Percentiles rank a stretch among this genome's conserved stretches.
phyloP scores from a whole-genome alignment of 2,329 filamentous ascomycete genomes.

The Colletotrichum eleusines region DNA sequence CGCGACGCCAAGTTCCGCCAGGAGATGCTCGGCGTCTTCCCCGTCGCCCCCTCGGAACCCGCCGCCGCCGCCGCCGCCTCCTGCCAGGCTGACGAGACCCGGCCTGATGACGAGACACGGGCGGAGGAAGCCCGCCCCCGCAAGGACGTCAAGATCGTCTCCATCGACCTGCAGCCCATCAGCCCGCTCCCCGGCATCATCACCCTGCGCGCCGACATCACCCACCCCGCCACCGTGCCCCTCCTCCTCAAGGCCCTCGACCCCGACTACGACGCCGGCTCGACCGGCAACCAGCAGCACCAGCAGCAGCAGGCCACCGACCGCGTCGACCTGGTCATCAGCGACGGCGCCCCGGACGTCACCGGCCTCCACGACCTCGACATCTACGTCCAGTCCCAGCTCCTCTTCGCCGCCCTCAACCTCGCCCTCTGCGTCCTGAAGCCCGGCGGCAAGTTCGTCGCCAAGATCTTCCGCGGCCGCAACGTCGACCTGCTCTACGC shows the following conservation, averaged over 20 bases:
- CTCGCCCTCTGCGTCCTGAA: slow-evolving; percentile 92
- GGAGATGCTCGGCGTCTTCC: slow-evolving; percentile 68
- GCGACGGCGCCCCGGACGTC: slow-evolving; percentile 95
- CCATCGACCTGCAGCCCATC: slow-evolving; percentile 97
- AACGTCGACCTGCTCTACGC: slow-evolving; percentile 97
- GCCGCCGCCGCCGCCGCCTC: too few relatives aligned
- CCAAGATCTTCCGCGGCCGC: slow-evolving; percentile 95
- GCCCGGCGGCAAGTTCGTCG: slow-evolving; percentile 95
- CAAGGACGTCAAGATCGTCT: slow-evolving; percentile 89
- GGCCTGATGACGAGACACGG: slow-evolving; percentile 39
- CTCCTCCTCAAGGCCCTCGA: slow-evolving; percentile 88
- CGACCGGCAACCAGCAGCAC: slow-evolving; percentile 53
- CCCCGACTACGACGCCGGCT: slow-evolving; percentile 69
- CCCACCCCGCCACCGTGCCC: slow-evolving; percentile 94
- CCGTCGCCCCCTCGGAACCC: slow-evolving; percentile 36
- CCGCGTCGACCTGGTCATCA: slow-evolving; percentile 92
- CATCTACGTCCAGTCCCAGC: slow-evolving; percentile 96
- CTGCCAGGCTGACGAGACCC: background rate
- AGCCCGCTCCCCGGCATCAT: slow-evolving; percentile 92
- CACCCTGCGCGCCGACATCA: slow-evolving; percentile 94
- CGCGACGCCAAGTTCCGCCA: slow-evolving; percentile 76
- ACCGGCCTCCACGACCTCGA: slow-evolving; percentile 97
- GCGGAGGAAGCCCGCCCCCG: slow-evolving; percentile 58
- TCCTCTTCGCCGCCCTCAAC: slow-evolving; percentile 94
- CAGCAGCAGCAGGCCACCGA: slow-evolving; percentile 73